Conservation (phyloP, 805 yeast species). For the Blastobotrys robertii region DNA sequence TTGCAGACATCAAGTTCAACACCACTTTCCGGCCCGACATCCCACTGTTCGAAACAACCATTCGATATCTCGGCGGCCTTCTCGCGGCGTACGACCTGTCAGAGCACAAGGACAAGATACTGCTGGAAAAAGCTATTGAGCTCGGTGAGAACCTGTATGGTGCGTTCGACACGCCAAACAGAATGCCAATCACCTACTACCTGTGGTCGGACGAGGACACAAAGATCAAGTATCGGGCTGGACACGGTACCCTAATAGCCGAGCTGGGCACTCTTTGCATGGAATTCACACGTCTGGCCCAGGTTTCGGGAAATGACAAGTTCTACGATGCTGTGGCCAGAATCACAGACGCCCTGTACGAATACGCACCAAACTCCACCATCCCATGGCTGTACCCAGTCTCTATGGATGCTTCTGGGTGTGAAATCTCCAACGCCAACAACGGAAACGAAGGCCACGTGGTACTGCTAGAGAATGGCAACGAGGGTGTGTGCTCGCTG, state of each 20-base stretch:
- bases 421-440: conserved; percentile 22
- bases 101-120: conserved; percentile 23
- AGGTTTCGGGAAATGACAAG: conserved; percentile 37
- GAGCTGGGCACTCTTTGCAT: conserved; percentile 42
- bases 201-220: conserved; percentile 29
- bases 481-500: neutral
- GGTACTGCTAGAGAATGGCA: neutral
- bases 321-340: conserved; percentile 43
- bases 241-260: conserved; percentile 29
- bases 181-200: conserved; percentile 40
- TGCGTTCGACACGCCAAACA: conserved; percentile 51
- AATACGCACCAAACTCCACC: conserved; percentile 25
- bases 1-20: conserved; percentile 33
- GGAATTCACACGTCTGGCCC: conserved; percentile 45
- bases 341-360: conserved; percentile 32
- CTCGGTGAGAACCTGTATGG: conserved; percentile 40
- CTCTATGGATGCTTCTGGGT: conserved; percentile 42
- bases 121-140: conserved; percentile 34
- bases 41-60: conserved; percentile 43
- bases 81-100: conserved; percentile 44
- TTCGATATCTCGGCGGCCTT: conserved; percentile 45
- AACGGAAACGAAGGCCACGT: neutral
- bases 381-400: conserved; percentile 38
- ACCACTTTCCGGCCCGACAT: conserved; percentile 32
- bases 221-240: conserved; percentile 21